phyloP scores from a whole-genome alignment of 2,329 filamentous ascomycete species.

The Arthrobotrys conoides region DNA sequence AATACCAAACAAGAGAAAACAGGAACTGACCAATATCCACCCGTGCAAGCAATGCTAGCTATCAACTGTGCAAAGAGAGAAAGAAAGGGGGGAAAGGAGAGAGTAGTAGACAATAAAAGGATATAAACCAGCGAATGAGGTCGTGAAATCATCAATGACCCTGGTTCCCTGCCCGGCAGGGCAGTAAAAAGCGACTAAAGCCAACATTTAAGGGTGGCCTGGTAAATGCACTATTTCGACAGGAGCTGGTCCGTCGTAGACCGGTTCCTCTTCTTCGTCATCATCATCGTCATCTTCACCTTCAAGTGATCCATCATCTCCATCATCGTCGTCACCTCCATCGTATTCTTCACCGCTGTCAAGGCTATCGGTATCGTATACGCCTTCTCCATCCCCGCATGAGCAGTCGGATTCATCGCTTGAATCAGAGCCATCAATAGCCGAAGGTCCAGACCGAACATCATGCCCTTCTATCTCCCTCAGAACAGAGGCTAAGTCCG shows the following conservation, averaged over 20 bases:
- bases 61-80: conserved; percentile 34
- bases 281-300: conserved; percentile 34
- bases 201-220: conserved; percentile 44
- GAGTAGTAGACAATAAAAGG: conserved; percentile 6
- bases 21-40: conserved; percentile 12
- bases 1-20: conserved; percentile 20
- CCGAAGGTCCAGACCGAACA: conserved; percentile 13
- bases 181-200: not conserved
- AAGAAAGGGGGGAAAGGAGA: not conserved
- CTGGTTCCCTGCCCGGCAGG: conserved; percentile 26
- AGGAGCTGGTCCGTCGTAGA: conserved; percentile 41
- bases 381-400: conserved; percentile 35
- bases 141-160: conserved; percentile 25
- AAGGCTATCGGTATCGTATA: conserved; percentile 45
- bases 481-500: conserved; percentile 55
- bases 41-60: conserved; percentile 45
- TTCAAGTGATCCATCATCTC: conserved; percentile 14
- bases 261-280: conserved; percentile 37
- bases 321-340: conserved; percentile 29
- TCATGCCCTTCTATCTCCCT: conserved; percentile 56
- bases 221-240: conserved; percentile 55
- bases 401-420: conserved; percentile 55
- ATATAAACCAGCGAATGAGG: conserved; percentile 8
- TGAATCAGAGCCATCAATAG: conserved; percentile 14
- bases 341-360: conserved; percentile 45